These are phyloP conservation scores for Alternaria novae-zelandiae DNA, from an alignment of 2,329 filamentous ascomycete species.

Conservation along the genomic window DNA sequence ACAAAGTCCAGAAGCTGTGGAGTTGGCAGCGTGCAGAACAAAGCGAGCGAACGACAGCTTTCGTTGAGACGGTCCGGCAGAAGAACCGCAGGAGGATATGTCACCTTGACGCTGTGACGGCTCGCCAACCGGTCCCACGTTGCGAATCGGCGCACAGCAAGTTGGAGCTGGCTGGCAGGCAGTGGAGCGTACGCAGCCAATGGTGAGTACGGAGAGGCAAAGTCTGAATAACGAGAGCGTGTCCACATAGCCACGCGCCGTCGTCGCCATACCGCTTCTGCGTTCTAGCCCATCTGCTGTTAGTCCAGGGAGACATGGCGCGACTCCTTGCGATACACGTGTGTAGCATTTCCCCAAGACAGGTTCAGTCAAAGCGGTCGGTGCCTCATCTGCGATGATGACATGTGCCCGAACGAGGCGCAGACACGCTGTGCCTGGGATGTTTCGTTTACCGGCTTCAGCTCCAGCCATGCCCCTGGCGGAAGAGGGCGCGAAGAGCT, in stretches of 20 bases:
- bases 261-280: constrained; percentile 3
- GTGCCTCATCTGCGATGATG: constrained; percentile 11
- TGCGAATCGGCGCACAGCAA: constrained; percentile 27
- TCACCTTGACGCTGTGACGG: constrained; percentile 31
- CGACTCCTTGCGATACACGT: constrained; percentile 22
- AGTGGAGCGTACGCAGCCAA: constrained; percentile 27
- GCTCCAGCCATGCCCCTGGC: constrained; percentile 27
- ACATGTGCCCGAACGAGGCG: constrained; percentile 19
- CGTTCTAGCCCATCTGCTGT: constrained; percentile 7
- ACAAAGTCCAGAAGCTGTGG: constrained; percentile 28
- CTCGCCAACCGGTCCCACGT: constrained; percentile 22
- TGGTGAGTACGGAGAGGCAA: constrained; percentile 18
- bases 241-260: constrained; percentile 10
- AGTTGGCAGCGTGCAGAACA: constrained; percentile 16
- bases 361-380: constrained; percentile 1
- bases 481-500: constrained; percentile 14
- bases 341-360: constrained; percentile 2
- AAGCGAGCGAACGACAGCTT: constrained; percentile 25
- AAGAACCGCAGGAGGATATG: constrained; percentile 11
- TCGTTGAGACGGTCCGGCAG: constrained; percentile 18
- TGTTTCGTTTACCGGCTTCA: constrained; percentile 30
- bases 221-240: constrained; percentile 19
- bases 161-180: constrained; percentile 25
- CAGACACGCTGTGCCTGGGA: constrained; percentile 15
- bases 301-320: not conserved